Conservation (phyloP, 2,329 filamentous ascomycete genomes). For the Tolypocladium sp. region DNA sequence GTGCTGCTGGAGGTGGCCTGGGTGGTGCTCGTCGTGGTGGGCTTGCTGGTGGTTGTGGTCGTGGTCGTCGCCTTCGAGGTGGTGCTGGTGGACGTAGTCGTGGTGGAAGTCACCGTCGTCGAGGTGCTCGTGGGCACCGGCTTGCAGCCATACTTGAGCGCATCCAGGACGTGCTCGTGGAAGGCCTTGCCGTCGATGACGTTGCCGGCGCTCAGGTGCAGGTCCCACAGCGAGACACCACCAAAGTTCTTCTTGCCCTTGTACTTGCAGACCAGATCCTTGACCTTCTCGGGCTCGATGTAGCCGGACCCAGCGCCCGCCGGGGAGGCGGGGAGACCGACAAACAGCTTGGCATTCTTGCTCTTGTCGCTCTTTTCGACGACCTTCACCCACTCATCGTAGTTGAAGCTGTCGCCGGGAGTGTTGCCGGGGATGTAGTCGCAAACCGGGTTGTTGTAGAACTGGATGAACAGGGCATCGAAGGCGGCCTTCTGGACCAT, state of each 20-base stretch:
- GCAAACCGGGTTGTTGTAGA: constrained; percentile 37
- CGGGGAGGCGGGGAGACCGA: constrained; percentile 29
- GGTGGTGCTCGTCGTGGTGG: background rate
- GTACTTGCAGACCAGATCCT: constrained; percentile 28
- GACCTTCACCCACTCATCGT: constrained; percentile 28
- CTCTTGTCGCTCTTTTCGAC: constrained; percentile 23
- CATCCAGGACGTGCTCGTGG: constrained; percentile 25
- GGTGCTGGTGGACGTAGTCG: constrained; percentile 2
- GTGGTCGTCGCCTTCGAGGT: constrained; percentile 2
- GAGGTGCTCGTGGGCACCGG: constrained; percentile 14
- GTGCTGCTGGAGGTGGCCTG: background rate
- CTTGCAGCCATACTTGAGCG: constrained; percentile 26
- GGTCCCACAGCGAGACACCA: constrained; percentile 38
- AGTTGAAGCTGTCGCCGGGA: constrained; percentile 29
- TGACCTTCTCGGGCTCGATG: constrained; percentile 20
- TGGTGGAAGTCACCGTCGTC: constrained; percentile 6
- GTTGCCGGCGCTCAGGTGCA: constrained; percentile 23
- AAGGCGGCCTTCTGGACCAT: constrained; percentile 31
- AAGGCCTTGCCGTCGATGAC: constrained; percentile 23
- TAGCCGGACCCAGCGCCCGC: constrained; percentile 22
- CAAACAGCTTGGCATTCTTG: constrained; percentile 32
- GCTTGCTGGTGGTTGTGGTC: background rate
- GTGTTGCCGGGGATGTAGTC: constrained; percentile 20
- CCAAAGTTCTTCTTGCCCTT: constrained; percentile 29
- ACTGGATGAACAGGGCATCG: constrained; percentile 36